A percentile compares a stretch with the other conserved stretches of the same genome.
phyloP scores from a whole-genome alignment of 78 protist species.

The Corallochytrium limacisporum region DNA sequence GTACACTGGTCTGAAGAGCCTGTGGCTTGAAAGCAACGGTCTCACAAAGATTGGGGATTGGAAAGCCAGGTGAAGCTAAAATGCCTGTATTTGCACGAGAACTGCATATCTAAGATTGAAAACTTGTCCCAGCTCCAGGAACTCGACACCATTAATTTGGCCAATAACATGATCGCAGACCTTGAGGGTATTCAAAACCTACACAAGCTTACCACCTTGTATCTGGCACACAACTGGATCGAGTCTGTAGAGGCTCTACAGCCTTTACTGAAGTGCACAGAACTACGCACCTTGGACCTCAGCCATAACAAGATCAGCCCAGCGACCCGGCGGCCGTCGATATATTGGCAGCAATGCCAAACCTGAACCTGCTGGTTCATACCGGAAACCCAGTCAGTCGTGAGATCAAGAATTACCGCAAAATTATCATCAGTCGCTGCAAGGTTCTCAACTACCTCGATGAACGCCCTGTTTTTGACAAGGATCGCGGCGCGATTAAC shows the following conservation, averaged over 20 bases:
- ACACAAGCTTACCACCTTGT: conserved; percentile 16
- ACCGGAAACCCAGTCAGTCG: conserved; percentile 31
- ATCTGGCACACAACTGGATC: conserved; percentile 38
- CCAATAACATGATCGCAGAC: conserved; percentile 20
- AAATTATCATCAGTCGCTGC: background rate
- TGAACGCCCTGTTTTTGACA: no score
- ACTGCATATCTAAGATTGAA: conserved; percentile 5
- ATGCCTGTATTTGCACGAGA: conserved; percentile 30
- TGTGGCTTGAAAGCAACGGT: conserved; percentile 71
- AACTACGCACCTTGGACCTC: conserved; percentile 21
- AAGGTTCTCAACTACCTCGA: conserved; percentile 46
- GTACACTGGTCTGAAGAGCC: conserved; percentile 36
- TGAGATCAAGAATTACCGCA: conserved; percentile 40
- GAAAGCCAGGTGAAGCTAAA: background rate
- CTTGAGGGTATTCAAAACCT: conserved; percentile 2
- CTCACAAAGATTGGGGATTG: conserved; percentile 33
- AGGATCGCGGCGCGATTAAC: no score
- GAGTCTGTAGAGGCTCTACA: background rate
- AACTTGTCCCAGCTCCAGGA: background rate
- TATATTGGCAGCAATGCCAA: conserved; percentile 25
- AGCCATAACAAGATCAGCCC: conserved; percentile 36
- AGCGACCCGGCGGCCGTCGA: conserved; percentile 42
- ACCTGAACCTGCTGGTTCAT: background rate
- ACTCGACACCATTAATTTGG: conserved; percentile 28
- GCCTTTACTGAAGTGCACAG: background rate